phyloP scores from a whole-genome alignment of 1,284 basidiomycete genomes.

The Athelia psychrophila region DNA sequence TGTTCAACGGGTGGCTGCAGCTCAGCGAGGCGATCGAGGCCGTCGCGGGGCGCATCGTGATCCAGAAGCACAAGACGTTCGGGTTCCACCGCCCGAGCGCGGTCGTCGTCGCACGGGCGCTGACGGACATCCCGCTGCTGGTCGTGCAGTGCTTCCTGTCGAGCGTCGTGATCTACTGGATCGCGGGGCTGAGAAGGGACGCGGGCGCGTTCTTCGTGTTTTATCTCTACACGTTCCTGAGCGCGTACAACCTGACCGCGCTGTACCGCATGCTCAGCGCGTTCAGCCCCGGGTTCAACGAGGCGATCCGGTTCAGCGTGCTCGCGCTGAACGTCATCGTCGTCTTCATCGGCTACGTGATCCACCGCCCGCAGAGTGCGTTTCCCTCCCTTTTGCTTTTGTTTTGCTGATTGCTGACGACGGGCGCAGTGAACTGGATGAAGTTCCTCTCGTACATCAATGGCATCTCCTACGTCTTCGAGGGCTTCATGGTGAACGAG shows the following conservation, averaged over 20 bases:
- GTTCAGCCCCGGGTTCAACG: not conserved
- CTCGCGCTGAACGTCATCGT: not conserved
- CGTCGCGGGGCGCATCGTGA: not conserved
- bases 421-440: not conserved
- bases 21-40: not conserved
- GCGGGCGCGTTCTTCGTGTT: not conserved
- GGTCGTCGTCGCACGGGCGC: not conserved
- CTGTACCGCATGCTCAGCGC: not conserved
- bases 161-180: not conserved
- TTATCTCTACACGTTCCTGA: not conserved
- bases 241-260: slow-evolving; percentile 1
- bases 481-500: slow-evolving; percentile 1
- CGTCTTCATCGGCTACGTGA: not conserved
- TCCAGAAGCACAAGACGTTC: not conserved
- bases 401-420: too few relatives aligned
- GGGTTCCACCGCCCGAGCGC: not conserved
- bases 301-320: not conserved
- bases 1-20: slow-evolving; percentile 1
- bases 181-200: not conserved
- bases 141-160: not conserved
- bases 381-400: not conserved
- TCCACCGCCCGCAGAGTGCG: not conserved
- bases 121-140: not conserved
- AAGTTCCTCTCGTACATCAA: not conserved
- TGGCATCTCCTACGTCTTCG: not conserved